Evolutionary conservation across 495 filamentous ascomycete genomes (phyloP).

Genomic region (Bacidia gigantensis): DNA sequence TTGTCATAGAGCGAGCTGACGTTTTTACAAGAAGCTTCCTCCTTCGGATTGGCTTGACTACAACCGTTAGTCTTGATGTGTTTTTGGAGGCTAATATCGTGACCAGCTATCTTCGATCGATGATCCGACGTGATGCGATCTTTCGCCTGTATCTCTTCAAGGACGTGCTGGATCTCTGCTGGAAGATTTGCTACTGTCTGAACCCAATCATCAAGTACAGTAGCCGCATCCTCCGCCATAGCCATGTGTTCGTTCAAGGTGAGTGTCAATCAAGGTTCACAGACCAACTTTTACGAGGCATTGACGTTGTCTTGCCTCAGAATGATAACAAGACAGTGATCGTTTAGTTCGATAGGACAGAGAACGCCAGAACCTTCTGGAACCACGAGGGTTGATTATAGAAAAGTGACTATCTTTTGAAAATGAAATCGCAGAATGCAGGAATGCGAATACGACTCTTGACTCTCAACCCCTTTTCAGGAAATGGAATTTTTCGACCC

Average conservation of each 20-base stretch:
- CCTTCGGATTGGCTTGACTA: slow-evolving; percentile 69
- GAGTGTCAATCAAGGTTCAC: too few relatives aligned
- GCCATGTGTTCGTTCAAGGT: slow-evolving; percentile 3
- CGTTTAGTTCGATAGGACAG: too few relatives aligned
- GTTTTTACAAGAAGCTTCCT: slow-evolving; percentile 55
- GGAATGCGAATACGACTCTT: too few relatives aligned
- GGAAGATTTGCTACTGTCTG: slow-evolving; percentile 79
- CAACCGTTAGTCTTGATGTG: slow-evolving; percentile 78
- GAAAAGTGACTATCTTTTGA: too few relatives aligned
- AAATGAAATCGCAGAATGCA: too few relatives aligned
- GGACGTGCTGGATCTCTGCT: slow-evolving; percentile 78
- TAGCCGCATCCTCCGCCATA: slow-evolving; percentile 59
- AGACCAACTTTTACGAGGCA: too few relatives aligned
- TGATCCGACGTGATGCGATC: slow-evolving; percentile 67
- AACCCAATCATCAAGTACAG: slow-evolving; percentile 85
- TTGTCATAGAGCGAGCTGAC: slow-evolving; percentile 59
- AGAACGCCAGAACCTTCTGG: too few relatives aligned
- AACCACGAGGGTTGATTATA: too few relatives aligned
- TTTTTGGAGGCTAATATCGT: slow-evolving; percentile 75
- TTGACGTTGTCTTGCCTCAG: too few relatives aligned
- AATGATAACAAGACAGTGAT: too few relatives aligned
- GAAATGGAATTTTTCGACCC: too few relatives aligned
- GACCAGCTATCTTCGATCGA: slow-evolving; percentile 55
- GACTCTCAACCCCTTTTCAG: too few relatives aligned
- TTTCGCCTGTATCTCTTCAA: slow-evolving; percentile 89